phyloP scores from a whole-genome alignment of 768 basidiomycete species.

The Cystoderma amianthinum region DNA sequence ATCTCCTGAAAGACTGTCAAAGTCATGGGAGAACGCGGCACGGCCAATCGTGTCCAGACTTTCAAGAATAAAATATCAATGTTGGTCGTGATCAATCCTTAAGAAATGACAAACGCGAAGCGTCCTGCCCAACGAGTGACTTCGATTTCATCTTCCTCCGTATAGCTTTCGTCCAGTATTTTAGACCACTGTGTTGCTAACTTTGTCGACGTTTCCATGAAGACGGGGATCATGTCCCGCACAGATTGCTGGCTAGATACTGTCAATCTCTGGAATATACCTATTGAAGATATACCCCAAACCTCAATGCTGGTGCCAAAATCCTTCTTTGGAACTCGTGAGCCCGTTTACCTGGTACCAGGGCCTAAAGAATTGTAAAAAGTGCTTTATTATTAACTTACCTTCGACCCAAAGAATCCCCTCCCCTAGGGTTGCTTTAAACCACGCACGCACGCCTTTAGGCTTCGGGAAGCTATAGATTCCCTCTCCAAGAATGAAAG shows the following conservation, averaged over 20 bases:
- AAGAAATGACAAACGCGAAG: slow-evolving; percentile 39
- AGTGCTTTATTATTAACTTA: slow-evolving; percentile 11
- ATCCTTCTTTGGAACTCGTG: slow-evolving; percentile 49
- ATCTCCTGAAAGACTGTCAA: slow-evolving; percentile 44
- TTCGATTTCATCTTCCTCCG: slow-evolving; percentile 40
- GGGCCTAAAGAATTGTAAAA: too few relatives aligned
- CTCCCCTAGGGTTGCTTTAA: slow-evolving; percentile 51
- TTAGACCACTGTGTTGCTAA: slow-evolving; percentile 44
- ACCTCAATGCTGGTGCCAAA: slow-evolving; percentile 56
- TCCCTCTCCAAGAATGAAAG: slow-evolving; percentile 46
- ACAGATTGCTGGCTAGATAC: slow-evolving; percentile 40
- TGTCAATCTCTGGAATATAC: slow-evolving; percentile 1
- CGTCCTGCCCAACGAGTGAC: slow-evolving; percentile 53
- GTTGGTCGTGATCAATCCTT: too few relatives aligned
- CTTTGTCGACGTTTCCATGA: slow-evolving; percentile 50
- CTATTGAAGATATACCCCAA: slow-evolving; percentile 3
- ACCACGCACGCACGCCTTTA: slow-evolving; percentile 57
- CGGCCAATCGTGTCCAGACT: slow-evolving; percentile 55
- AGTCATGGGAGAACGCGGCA: slow-evolving; percentile 61
- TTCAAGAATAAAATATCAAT: too few relatives aligned
- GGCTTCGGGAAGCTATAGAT: slow-evolving; percentile 59
- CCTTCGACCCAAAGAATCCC: slow-evolving; percentile 67
- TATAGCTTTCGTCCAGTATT: slow-evolving; percentile 31
- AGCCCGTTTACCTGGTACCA: slow-evolving; percentile 37
- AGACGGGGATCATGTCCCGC: slow-evolving; percentile 40